Percentiles rank a stretch among this genome's conserved stretches.
Evolutionary conservation across 805 yeast genomes (phyloP).

Genomic region (Kazachstania kunashirensis): DNA sequence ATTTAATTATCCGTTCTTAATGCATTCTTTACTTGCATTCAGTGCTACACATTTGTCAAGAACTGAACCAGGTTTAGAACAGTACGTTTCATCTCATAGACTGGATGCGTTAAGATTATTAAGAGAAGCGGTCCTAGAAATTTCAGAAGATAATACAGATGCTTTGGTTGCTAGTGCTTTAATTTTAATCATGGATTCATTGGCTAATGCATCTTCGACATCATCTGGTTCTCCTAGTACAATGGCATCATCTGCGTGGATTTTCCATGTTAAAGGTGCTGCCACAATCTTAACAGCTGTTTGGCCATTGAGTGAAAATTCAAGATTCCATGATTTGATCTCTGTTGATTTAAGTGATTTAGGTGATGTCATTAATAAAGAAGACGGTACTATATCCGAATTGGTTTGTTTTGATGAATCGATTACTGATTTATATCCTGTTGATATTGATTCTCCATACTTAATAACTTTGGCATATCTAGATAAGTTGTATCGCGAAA

Average conservation of each 20-base stretch:
- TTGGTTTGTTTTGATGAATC: slow-evolving; percentile 79
- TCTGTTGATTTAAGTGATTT: slow-evolving; percentile 86
- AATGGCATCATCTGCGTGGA: slow-evolving; percentile 92
- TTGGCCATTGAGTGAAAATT: slow-evolving; percentile 73
- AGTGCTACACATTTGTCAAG: slow-evolving; percentile 86
- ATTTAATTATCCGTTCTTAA: slow-evolving; percentile 75
- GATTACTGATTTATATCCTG: slow-evolving; percentile 79
- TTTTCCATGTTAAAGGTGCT: slow-evolving; percentile 93
- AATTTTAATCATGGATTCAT: slow-evolving; percentile 81
- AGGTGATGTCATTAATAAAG: slow-evolving; percentile 46
- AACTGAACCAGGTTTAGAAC: slow-evolving; percentile 65
- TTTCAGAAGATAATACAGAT: slow-evolving; percentile 78
- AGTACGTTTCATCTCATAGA: slow-evolving; percentile 74
- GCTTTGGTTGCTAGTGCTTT: slow-evolving; percentile 89
- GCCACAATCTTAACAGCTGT: slow-evolving; percentile 92
- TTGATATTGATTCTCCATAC: slow-evolving; percentile 74
- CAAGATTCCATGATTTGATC: slow-evolving; percentile 57
- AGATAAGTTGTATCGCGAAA: slow-evolving; percentile 72
- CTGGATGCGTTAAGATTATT: slow-evolving; percentile 76
- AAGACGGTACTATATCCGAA: slow-evolving; percentile 39
- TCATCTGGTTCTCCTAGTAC: slow-evolving; percentile 24
- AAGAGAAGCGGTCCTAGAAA: slow-evolving; percentile 77
- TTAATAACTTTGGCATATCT: slow-evolving; percentile 75
- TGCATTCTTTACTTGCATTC: slow-evolving; percentile 87
- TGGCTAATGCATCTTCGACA: slow-evolving; percentile 72